A percentile compares a stretch with the other conserved stretches of the same genome.
These are phyloP conservation scores for Penicillium chermesinum DNA, from an alignment of 495 filamentous ascomycete genomes.

Conservation along the genomic window DNA sequence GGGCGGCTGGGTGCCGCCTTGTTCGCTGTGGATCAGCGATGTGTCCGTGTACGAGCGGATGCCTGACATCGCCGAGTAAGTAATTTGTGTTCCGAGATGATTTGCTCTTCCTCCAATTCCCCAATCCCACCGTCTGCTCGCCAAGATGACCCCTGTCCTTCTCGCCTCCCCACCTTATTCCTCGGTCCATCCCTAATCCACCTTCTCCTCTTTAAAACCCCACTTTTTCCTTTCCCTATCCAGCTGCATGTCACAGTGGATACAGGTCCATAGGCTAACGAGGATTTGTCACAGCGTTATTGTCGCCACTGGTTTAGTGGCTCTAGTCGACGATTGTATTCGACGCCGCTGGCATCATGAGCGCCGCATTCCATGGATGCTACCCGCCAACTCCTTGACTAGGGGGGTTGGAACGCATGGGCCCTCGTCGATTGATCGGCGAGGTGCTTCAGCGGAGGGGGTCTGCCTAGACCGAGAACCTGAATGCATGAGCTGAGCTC, in stretches of 20 bases:
- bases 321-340: conserved; percentile 90
- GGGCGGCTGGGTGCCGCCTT: conserved; percentile 90
- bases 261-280: not conserved
- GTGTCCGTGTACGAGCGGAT: conserved; percentile 55
- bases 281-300: conserved; percentile 58
- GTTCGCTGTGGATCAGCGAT: conserved; percentile 83
- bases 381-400: conserved; percentile 54
- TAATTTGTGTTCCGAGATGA: conserved; percentile 18
- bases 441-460: conserved; percentile 65
- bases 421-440: conserved; percentile 69
- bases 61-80: conserved; percentile 91
- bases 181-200: not conserved
- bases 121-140: no score
- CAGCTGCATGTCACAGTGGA: conserved; percentile 2
- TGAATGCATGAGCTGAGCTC: not conserved
- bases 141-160: no score
- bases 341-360: conserved; percentile 69
- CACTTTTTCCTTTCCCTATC: not conserved
- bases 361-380: conserved; percentile 50
- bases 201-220: not conserved
- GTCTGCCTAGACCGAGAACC: conserved; percentile 23
- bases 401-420: conserved; percentile 60
- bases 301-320: conserved; percentile 82
- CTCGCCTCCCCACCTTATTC: not conserved
- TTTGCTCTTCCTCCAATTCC: conserved; percentile 2